phyloP scores from a whole-genome alignment of 2,329 filamentous ascomycete species.

The Beauveria rudraprayagi region DNA sequence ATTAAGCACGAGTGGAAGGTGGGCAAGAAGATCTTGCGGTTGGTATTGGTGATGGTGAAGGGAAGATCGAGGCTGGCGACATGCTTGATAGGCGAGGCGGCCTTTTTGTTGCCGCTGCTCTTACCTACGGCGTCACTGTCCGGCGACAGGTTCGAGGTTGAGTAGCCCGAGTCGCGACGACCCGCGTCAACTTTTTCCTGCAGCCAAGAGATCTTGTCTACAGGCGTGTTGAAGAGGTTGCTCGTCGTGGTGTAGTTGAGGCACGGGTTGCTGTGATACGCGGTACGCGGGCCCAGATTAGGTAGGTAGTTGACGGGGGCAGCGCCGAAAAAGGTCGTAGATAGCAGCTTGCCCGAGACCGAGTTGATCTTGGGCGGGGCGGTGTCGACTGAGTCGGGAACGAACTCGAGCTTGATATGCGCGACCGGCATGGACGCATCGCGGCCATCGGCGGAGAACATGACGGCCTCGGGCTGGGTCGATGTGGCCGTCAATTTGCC shows the following conservation, averaged over 20 bases:
- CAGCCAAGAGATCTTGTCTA: conserved; percentile 34
- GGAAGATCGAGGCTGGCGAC: conserved; percentile 38
- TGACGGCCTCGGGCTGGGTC: conserved; percentile 38
- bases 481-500: conserved; percentile 40
- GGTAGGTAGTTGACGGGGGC: conserved; percentile 38
- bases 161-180: conserved; percentile 48
- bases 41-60: conserved; percentile 36
- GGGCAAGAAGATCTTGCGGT: conserved; percentile 45
- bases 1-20: conserved; percentile 52
- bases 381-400: conserved; percentile 33
- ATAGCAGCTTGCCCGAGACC: conserved; percentile 42
- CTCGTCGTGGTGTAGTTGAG: conserved; percentile 39
- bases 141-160: conserved; percentile 31
- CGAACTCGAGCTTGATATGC: conserved; percentile 39
- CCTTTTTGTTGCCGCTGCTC: conserved; percentile 14
- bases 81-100: conserved; percentile 30
- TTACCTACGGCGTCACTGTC: conserved; percentile 28
- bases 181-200: conserved; percentile 24
- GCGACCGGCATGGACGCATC: conserved; percentile 34
- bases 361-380: conserved; percentile 40
- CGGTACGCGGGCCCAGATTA: conserved; percentile 39
- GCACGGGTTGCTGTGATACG: conserved; percentile 32
- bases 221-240: conserved; percentile 28
- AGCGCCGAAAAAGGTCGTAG: conserved; percentile 45
- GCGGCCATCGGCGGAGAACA: conserved; percentile 43